Conservation (phyloP, 176 grass and related monocot species). For the Calamus simplicifolius region DNA sequence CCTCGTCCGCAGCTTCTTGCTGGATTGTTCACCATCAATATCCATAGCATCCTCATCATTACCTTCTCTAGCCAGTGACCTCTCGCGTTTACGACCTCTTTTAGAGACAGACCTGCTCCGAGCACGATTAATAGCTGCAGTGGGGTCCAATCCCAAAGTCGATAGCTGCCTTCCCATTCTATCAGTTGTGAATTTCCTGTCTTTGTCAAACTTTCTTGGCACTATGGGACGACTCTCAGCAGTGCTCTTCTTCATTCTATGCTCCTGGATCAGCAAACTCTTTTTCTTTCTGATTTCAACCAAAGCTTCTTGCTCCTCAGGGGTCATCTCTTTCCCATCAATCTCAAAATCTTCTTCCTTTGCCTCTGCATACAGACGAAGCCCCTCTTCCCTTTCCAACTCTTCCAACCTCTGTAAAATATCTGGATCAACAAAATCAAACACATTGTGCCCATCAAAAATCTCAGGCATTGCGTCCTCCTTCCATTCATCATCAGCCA, state of each 20-base stretch:
- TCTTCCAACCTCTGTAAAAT: conserved; percentile 58
- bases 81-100: conserved; percentile 58
- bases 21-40: conserved; percentile 40
- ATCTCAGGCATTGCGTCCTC: conserved; percentile 56
- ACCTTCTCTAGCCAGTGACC: conserved; percentile 30
- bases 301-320: conserved; percentile 41
- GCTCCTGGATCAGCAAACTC: conserved; percentile 51
- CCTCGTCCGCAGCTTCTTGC: conserved; percentile 46
- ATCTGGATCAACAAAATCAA: conserved; percentile 76
- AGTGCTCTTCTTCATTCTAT: conserved; percentile 85
- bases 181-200: conserved; percentile 31
- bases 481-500: conserved; percentile 72
- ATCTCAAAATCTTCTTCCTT: conserved; percentile 48
- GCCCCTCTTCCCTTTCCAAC: conserved; percentile 66
- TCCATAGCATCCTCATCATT: conserved; percentile 46
- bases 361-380: conserved; percentile 45
- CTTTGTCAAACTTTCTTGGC: conserved; percentile 55
- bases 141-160: conserved; percentile 47
- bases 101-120: conserved; percentile 19
- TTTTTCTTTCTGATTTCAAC: conserved; percentile 63
- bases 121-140: conserved; percentile 30
- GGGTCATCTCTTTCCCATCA: conserved; percentile 48
- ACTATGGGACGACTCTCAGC: conserved; percentile 77
- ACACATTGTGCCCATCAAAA: conserved; percentile 65
- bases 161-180: conserved; percentile 49